Base-by-base conservation (phyloP, 139 green algal genomes). In the Pseudopediastrum boryanum region DNA sequence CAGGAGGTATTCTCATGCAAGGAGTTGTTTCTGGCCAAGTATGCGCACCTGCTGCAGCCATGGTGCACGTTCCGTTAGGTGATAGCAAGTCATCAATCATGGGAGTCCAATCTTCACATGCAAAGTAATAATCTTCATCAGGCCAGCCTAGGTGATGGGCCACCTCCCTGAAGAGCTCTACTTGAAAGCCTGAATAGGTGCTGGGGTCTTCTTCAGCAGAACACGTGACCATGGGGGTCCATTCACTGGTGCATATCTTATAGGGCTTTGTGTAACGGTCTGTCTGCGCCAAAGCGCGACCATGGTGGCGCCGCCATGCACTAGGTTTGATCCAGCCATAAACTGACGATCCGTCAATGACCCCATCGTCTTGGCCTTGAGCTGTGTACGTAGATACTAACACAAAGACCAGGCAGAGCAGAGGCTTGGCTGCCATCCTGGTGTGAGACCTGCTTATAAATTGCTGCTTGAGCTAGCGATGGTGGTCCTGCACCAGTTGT, bases 31-130 rank as follows among this genome's bases (percentile, higher is more conserved):
- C n/a, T 27, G 7, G 54, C 7, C 5, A 27, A 13, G n/a, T 6
- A 25, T 27, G 2, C 72, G 23, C 27, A 71, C 74, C 74, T 64
- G 74, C 74, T 44, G 74, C 61, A 54, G 74, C 74, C 33, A 81
- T 29, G 31, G 27, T 74, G 62, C 74, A 81, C 2, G 19, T 13
- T 0, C 62, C 74, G 41, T 74, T 42, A 10, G 74, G 74, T 1
- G 48, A 9, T 0, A 66, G 13, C 25, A 81, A 0, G 38, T 81
- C 74, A 1, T 81, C 62, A 10, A 81, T 67, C 74, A 81, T 81
- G 3, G 58, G 35, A 2, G 33, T 66, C 74, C 74, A 81, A 16
- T 65, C 44, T n/a, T 74, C 21, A 43, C 74, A 81, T 9, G 25
- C 36, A 63, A 81, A 81, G 0, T 44, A 35, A 62, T 63, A 81